Evolutionary conservation across 2,329 filamentous ascomycete genomes (phyloP).

Genomic region (Penicillium occitanis): DNA sequence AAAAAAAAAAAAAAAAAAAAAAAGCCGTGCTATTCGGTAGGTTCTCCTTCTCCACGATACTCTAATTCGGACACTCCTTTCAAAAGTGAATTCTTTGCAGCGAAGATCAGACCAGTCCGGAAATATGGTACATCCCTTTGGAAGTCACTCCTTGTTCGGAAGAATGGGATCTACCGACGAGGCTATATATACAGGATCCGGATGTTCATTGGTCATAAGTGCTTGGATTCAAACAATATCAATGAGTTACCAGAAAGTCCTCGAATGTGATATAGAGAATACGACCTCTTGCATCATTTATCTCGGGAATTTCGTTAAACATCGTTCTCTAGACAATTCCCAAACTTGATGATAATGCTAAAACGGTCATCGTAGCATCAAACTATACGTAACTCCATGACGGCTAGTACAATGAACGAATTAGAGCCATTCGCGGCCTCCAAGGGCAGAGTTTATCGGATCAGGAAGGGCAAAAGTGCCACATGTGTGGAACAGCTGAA

Average conservation of each 20-base stretch:
- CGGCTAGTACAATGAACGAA: too few relatives aligned
- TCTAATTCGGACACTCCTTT: too few relatives aligned
- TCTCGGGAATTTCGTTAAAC: too few relatives aligned
- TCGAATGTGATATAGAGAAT: background rate
- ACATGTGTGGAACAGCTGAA: background rate
- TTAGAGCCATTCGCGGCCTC: background rate
- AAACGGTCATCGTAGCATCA: background rate
- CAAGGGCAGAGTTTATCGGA: background rate
- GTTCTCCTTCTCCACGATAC: background rate
- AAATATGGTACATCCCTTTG: background rate
- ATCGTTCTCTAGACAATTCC: background rate
- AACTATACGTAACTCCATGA: background rate
- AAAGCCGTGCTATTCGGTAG: background rate
- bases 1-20: too few relatives aligned
- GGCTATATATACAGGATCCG: background rate
- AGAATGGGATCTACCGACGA: background rate
- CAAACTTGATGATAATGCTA: too few relatives aligned
- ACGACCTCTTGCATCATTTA: background rate
- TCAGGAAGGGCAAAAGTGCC: background rate
- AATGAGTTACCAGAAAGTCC: background rate
- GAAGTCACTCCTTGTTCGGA: background rate
- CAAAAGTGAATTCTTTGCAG: background rate
- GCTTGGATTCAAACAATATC: background rate
- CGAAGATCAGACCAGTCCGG: background rate
- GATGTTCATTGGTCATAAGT: background rate